Evolutionary conservation across 106 monocot species (phyloP).

Genomic region (Acanthochlamys bracteata): DNA sequence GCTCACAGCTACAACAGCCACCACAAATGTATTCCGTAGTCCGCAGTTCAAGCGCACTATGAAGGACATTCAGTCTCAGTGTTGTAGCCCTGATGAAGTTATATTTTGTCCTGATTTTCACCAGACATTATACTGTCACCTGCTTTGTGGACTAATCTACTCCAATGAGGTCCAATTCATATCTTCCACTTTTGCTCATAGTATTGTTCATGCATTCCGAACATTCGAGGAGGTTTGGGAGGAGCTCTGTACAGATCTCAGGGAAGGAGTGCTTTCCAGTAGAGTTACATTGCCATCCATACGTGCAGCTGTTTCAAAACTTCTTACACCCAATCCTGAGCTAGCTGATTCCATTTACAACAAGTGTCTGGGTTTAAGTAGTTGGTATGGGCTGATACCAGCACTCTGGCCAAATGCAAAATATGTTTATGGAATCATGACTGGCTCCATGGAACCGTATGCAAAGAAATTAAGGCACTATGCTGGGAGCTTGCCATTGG

Average conservation of each 20-base stretch:
- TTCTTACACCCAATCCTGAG: constrained; percentile 48
- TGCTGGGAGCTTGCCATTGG: constrained; percentile 56
- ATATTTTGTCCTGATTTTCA: constrained; percentile 63
- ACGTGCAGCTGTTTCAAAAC: constrained; percentile 53
- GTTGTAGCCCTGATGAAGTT: constrained; percentile 70
- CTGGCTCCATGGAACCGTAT: constrained; percentile 90
- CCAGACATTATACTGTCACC: constrained; percentile 80
- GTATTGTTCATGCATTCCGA: constrained; percentile 70
- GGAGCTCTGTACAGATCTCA: constrained; percentile 63
- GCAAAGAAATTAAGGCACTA: constrained; percentile 76
- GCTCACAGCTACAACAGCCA: constrained; percentile 59
- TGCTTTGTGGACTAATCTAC: constrained; percentile 65
- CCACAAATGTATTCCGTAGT: constrained; percentile 58
- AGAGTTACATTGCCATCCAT: constrained; percentile 61
- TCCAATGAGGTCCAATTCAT: constrained; percentile 64
- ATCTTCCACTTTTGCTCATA: constrained; percentile 71
- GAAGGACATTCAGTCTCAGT: constrained; percentile 50
- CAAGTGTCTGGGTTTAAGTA: constrained; percentile 50
- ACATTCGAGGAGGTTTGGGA: constrained; percentile 71
- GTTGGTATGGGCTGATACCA: constrained; percentile 74
- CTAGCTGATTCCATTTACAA: constrained; percentile 51
- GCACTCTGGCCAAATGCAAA: constrained; percentile 81
- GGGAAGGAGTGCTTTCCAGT: constrained; percentile 63
- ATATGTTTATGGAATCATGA: constrained; percentile 81
- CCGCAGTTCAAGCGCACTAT: constrained; percentile 44